A percentile compares a stretch with the other conserved stretches of the same genome.
Conservation (phyloP, 768 basidiomycete genomes). For the Trametopsis cervina region DNA sequence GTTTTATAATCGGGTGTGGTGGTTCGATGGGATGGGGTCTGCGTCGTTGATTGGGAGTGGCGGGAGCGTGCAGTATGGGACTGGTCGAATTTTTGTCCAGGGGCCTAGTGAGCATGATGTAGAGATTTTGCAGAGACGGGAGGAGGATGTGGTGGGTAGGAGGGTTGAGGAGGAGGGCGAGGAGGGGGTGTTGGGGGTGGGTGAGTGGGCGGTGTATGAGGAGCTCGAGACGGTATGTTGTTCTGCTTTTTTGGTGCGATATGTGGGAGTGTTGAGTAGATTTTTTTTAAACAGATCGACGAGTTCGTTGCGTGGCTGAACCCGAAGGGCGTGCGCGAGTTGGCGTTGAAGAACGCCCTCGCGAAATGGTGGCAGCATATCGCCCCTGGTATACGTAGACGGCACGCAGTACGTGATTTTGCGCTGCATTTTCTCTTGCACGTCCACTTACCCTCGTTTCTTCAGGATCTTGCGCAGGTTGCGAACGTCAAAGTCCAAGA, state of each 20-base stretch:
- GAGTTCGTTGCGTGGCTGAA: constrained; percentile 87
- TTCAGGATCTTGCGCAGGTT: constrained; percentile 44
- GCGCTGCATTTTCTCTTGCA: constrained; percentile 7
- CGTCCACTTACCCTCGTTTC: constrained; percentile 1
- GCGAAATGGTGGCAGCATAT: constrained; percentile 84
- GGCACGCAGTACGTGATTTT: constrained; percentile 44
- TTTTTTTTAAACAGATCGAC: constrained; percentile 51
- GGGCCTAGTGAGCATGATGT: constrained; percentile 82
- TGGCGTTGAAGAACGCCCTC: constrained; percentile 68
- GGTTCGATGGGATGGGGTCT: constrained; percentile 95
- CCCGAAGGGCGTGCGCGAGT: constrained; percentile 83
- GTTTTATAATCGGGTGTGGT: constrained; percentile 95
- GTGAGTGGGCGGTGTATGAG: constrained; percentile 90
- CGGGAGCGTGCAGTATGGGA: constrained; percentile 75
- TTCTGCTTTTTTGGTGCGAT: not conserved
- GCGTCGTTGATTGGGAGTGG: constrained; percentile 74
- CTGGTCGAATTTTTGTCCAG: constrained; percentile 88
- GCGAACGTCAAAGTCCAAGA: constrained; percentile 47
- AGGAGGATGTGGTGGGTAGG: constrained; percentile 47
- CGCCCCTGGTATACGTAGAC: constrained; percentile 69
- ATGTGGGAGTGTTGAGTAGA: constrained; percentile 3
- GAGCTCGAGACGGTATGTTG: constrained; percentile 76
- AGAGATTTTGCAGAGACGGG: constrained; percentile 58
- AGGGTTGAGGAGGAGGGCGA: constrained; percentile 76
- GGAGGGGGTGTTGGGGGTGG: constrained; percentile 60